phyloP scores from a whole-genome alignment of 352 stramenopile species.

The Phytophthora pluvialis region DNA sequence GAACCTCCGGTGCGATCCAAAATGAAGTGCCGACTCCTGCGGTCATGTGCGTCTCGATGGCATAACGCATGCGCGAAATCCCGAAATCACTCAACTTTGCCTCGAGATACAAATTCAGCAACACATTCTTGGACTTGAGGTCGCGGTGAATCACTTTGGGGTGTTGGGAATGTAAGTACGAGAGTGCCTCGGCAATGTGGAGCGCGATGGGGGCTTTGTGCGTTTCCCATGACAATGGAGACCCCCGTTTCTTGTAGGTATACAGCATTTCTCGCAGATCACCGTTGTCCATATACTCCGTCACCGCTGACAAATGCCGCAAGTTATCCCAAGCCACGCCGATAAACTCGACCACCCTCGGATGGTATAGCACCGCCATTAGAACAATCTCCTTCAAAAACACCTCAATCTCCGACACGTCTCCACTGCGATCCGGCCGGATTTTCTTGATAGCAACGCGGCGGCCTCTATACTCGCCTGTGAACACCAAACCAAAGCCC shows the following conservation, averaged over 20 bases:
- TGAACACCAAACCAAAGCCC: constrained; percentile 41
- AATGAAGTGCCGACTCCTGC: constrained; percentile 55
- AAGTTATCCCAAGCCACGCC: constrained; percentile 50
- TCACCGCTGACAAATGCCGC: constrained; percentile 55
- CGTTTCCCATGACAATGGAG: constrained; percentile 43
- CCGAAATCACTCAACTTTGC: constrained; percentile 80
- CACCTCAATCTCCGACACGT: constrained; percentile 32
- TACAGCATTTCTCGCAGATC: constrained; percentile 65
- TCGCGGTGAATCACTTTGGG: constrained; percentile 61
- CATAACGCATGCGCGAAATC: constrained; percentile 52
- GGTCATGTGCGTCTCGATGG: constrained; percentile 59
- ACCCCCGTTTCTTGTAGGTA: constrained; percentile 43
- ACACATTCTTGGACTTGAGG: constrained; percentile 53
- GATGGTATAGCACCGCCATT: constrained; percentile 48
- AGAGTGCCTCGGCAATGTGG: constrained; percentile 61
- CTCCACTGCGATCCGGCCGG: constrained; percentile 28
- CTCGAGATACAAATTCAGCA: constrained; percentile 49
- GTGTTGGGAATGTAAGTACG: constrained; percentile 63
- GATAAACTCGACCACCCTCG: constrained; percentile 43
- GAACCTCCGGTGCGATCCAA: constrained; percentile 72
- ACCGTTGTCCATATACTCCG: constrained; percentile 70
- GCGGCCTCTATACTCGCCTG: constrained; percentile 31
- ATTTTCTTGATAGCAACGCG: constrained; percentile 45
- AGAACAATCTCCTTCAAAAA: constrained; percentile 41
- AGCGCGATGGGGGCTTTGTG: constrained; percentile 56